These are phyloP conservation scores for Myriosclerotinia curreyana DNA, from an alignment of 2,329 filamentous ascomycete species.

Conservation along the genomic window DNA sequence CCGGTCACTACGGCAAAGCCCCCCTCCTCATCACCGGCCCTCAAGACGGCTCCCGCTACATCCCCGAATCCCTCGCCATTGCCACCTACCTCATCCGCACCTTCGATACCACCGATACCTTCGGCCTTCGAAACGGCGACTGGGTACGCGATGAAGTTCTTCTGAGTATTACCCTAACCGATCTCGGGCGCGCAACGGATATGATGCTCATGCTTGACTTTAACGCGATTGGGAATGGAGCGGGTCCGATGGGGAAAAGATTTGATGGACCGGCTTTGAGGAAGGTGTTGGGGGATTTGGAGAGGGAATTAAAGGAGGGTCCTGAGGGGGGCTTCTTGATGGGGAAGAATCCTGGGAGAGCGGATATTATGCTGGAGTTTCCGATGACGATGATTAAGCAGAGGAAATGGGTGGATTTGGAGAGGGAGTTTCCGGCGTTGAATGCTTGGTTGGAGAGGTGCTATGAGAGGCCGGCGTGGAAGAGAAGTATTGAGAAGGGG, in stretches of 20 bases:
- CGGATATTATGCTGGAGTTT: slow-evolving; percentile 40
- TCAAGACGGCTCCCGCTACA: slow-evolving; percentile 30
- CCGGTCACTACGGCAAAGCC: slow-evolving; percentile 83
- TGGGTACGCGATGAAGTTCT: slow-evolving; percentile 39
- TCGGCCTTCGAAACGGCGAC: slow-evolving; percentile 35
- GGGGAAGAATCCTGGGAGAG: slow-evolving; percentile 37
- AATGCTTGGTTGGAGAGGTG: slow-evolving; percentile 37
- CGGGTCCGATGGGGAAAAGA: slow-evolving; percentile 13
- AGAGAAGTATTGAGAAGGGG: slow-evolving; percentile 36
- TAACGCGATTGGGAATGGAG: slow-evolving; percentile 19
- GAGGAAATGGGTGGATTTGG: slow-evolving; percentile 36
- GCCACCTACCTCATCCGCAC: slow-evolving; percentile 39
- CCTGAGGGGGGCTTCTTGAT: slow-evolving; percentile 31
- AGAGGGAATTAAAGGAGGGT: slow-evolving; percentile 30
- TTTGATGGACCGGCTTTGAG: slow-evolving; percentile 26
- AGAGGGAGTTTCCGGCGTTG: slow-evolving; percentile 38
- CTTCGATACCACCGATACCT: slow-evolving; percentile 37
- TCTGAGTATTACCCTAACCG: slow-evolving; percentile 28
- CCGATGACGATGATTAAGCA: slow-evolving; percentile 35
- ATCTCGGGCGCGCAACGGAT: slow-evolving; percentile 25
- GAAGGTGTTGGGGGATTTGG: slow-evolving; percentile 26
- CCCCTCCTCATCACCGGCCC: slow-evolving; percentile 56
- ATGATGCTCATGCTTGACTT: slow-evolving; percentile 34
- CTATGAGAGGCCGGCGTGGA: slow-evolving; percentile 34
- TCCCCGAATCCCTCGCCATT: slow-evolving; percentile 38